Conservation (phyloP, 179 eudicot species). For the Drosera spatulata region DNA sequence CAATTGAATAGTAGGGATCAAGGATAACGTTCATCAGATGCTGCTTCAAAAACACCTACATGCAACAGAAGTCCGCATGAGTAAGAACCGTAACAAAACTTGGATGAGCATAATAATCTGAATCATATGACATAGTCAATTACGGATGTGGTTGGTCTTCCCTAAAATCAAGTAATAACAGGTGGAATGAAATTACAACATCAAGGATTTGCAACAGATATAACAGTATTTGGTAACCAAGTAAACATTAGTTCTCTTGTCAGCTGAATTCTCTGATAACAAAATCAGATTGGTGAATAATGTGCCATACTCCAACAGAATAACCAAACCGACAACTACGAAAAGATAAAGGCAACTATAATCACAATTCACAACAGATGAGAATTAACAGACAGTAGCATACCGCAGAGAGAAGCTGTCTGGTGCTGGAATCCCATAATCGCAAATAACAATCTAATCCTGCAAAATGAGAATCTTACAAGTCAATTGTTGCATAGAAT, state of each 20-base stretch:
- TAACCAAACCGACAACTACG: background rate
- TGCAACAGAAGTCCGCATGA: background rate
- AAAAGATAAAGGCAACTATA: background rate
- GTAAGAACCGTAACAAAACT: background rate
- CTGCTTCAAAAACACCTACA: constrained; percentile 89
- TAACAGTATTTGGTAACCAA: too few species aligned
- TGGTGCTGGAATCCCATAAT: constrained; percentile 74
- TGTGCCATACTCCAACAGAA: too few species aligned
- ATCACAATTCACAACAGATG: background rate
- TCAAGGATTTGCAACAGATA: too few species aligned
- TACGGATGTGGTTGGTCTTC: too few species aligned
- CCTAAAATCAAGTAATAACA: too few species aligned
- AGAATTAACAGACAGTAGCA: constrained; percentile 9
- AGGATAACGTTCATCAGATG: constrained; percentile 63
- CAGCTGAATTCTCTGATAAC: too few species aligned
- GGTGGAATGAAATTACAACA: too few species aligned
- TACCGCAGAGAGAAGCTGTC: constrained; percentile 93
- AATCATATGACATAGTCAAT: background rate
- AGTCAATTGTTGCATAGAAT: background rate
- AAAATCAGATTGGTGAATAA: too few species aligned
- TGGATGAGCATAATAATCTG: background rate
- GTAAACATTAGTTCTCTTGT: too few species aligned
- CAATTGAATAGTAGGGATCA: constrained; percentile 54
- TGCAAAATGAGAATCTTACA: constrained; percentile 9
- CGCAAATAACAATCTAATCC: constrained; percentile 95